Base-by-base conservation (phyloP, 768 basidiomycete genomes). In the Xanthoconium stramineum region DNA sequence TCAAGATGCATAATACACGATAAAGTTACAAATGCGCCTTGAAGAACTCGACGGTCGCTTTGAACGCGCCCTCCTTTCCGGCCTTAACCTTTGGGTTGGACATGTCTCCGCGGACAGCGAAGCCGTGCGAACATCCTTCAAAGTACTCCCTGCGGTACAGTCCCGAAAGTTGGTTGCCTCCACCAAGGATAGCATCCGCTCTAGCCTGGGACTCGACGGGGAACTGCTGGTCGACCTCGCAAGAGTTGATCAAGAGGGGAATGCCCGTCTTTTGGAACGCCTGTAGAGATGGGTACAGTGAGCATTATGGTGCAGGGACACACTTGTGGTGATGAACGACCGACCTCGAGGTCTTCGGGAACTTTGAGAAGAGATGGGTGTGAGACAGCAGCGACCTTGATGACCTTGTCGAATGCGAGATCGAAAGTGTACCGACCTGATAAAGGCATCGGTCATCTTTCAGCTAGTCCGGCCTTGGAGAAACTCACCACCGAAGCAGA, bases 211-310 rank as follows among this genome's bases (percentile, higher is more conserved):
- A 49, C 39, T 79, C 78, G 1, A 38, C 45, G 7, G 83, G 80
- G 76, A 86, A 89, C 63, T 70, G 68, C 6, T 36, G 3, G 66
- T 88, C 85, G 30, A 65, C 40, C 29, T 78, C 75, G 71, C 86
- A 87, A 42, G 80, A 82, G 75, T 88, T 88, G 72, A 88, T 84
- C 38, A 90, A 77, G 29, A 89, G 75, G 20, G 87, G 84, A 1
- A 77, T 77, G 45, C 78, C 78, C 32, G 84, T 60, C 3, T 62
- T 52, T 44, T 71, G 61, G 67, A 83, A 82, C 76, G 73, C 80
- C 86, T 84, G 57, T 39, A 19, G n/a, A 44, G 29, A 57, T 9
- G 19, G 15, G 13, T 9, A 32, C 11, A 7, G 38, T 50, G 35
- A 52, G 28, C 1, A 40, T 24, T 1, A 56, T 35, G 17, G 43